Base-by-base conservation (phyloP, 768 basidiomycete genomes). In the Russula virescens region DNA sequence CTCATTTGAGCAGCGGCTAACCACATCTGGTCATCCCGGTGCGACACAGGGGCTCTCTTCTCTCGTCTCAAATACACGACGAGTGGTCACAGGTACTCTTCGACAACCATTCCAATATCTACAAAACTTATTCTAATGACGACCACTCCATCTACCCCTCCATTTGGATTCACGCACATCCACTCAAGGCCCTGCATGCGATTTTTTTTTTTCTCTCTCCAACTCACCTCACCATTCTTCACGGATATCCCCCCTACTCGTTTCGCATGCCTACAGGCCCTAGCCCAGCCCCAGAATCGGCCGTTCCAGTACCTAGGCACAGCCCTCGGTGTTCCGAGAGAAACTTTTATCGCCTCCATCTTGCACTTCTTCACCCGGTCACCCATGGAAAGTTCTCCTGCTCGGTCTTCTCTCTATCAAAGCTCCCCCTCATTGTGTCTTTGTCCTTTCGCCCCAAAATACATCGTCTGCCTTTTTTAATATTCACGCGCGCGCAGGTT, bases 311-410 rank as follows among this genome's bases (percentile, higher is more conserved):
- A 23, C 58, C 48, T 49, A 50, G 57, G 57, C 26, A 58, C 57
- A 42, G 23, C 26, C 9, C 25, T 50, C 26, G 19, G 18, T 53
- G 50, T 60, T 52, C 58, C 51, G 31, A 59, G 43, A 43, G 49
- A 59, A 43, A 16, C 42, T 50, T 59, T 60, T 51, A 23, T 35
- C 25, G 28, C 21, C 28, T 43, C n/a, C n/a, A 42, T 13, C 21
- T 55, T 8, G 38, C 48, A 46, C n/a, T 53, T 60, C 58, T 64
- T 64, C 63, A 64, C 63, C 54, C 55, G 49, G 38, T 62, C 61
- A 62, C 61, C 43, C n/a, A 50, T 62, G 34, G 63, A 64, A 64
- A 31, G 40, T 63, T 63, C 62, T 63, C 26, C 60, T 42, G 18
- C 55, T 31, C 43, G 7, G n/a, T 1, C 50, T 46, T 47, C 57